These are phyloP conservation scores for Xylariales sp. DNA, from an alignment of 2,329 filamentous ascomycete genomes.

Conservation along the genomic window DNA sequence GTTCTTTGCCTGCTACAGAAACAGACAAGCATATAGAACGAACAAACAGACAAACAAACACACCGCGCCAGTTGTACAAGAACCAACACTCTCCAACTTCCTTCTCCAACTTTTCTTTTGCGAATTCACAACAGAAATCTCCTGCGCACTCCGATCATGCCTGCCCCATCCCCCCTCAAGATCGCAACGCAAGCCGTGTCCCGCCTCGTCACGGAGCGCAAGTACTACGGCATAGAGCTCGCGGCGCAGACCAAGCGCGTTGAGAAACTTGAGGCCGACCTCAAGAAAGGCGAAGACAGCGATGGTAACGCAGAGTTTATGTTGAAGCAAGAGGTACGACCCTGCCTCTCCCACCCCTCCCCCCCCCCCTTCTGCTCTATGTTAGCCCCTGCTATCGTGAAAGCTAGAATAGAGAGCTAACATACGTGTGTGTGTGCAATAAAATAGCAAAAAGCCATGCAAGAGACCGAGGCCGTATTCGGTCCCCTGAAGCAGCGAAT, in stretches of 20 bases:
- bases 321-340: conserved; percentile 78
- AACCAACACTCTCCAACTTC: too few species aligned
- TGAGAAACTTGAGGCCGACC: conserved; percentile 60
- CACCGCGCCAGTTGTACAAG: too few species aligned
- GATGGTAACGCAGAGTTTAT: conserved; percentile 75
- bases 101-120: too few species aligned
- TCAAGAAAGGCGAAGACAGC: conserved; percentile 44
- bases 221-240: conserved; percentile 84
- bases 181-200: conserved; percentile 77
- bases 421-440: not conserved
- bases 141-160: conserved; percentile 54
- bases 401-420: too few species aligned
- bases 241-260: conserved; percentile 69
- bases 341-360: not conserved
- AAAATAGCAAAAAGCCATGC: conserved; percentile 67
- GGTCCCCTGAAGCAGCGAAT: conserved; percentile 69
- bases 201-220: conserved; percentile 87
- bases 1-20: too few species aligned
- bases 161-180: conserved; percentile 68
- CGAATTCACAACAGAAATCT: too few species aligned
- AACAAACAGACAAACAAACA: too few species aligned
- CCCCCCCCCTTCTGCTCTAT: conserved; percentile 3
- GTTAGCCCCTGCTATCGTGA: too few species aligned
- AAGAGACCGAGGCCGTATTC: conserved; percentile 84
- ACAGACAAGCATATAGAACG: too few species aligned